Conservation (phyloP, 768 basidiomycete genomes). For the Leccinum sublutescens region DNA sequence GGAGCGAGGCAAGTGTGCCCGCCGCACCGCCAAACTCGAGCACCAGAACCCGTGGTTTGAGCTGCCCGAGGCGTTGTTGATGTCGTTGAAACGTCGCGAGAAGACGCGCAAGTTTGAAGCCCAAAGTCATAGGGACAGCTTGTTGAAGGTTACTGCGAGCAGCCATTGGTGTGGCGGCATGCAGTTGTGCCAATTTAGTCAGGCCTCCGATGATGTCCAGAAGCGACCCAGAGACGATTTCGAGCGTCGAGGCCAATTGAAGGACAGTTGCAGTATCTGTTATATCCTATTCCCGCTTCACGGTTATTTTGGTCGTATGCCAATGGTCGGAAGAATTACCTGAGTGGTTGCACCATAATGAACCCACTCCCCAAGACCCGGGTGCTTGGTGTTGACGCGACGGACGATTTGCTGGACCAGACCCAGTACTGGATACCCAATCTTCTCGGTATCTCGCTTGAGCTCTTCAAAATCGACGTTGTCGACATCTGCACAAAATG, state of each 20-base stretch:
- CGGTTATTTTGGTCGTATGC: background rate
- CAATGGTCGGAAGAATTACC: slow-evolving; percentile 22
- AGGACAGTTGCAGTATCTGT: slow-evolving; percentile 47
- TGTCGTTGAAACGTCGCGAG: slow-evolving; percentile 44
- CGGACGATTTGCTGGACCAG: slow-evolving; percentile 44
- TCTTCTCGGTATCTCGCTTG: slow-evolving; percentile 39
- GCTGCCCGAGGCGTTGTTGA: slow-evolving; percentile 35
- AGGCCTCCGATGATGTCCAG: slow-evolving; percentile 31
- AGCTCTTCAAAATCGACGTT: slow-evolving; percentile 40
- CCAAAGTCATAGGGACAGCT: slow-evolving; percentile 47
- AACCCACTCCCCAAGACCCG: slow-evolving; percentile 44
- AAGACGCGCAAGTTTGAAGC: slow-evolving; percentile 47
- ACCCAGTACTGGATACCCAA: slow-evolving; percentile 46
- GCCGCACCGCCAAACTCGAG: slow-evolving; percentile 47
- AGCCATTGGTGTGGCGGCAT: slow-evolving; percentile 43
- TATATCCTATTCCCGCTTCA: slow-evolving; percentile 37
- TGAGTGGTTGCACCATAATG: slow-evolving; percentile 52
- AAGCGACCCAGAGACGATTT: slow-evolving; percentile 32
- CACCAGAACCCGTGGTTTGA: slow-evolving; percentile 38
- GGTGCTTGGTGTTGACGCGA: slow-evolving; percentile 32
- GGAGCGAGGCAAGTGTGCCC: slow-evolving; percentile 44
- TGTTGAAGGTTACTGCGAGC: slow-evolving; percentile 49
- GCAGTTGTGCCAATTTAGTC: slow-evolving; percentile 26
- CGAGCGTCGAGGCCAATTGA: slow-evolving; percentile 41
- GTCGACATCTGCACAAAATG: slow-evolving; percentile 34